Base-by-base conservation (phyloP, 1,284 basidiomycete species). In the Anthracocystis panici-leucophaei region DNA sequence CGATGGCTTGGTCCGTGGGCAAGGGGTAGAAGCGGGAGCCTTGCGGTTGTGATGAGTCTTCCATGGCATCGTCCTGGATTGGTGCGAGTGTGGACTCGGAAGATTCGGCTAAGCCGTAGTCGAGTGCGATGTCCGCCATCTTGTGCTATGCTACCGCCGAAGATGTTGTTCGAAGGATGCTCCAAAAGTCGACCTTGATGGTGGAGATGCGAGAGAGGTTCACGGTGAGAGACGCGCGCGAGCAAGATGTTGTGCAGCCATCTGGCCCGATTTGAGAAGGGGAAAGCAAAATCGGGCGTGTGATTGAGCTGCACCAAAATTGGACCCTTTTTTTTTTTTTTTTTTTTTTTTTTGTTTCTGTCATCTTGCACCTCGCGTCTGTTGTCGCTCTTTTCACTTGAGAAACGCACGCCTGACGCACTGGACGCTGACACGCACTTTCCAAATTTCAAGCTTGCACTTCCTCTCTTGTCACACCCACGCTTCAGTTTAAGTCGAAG, bases 1-100 rank as follows among this genome's bases (percentile, higher is more conserved):
- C 64, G 33, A 81, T 50, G 5, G 65, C 75, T 51, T 79, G 68
- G 41, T 81, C 72, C 12, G 60, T 65, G 5, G 79, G 72, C n/a
- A 78, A 46, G 9, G 73, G 59, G 57, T 81, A 81, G 58, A 80
- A 79, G 21, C 63, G 62, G 10, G 71, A 60, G 23, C 33, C 41
- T 3, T 35, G 33, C 12, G 25, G 16, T 7, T 54, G 52, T 0
- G 53, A 25, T 0, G n/a, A 57, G 23, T 75, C 72, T 5, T 62
- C 62, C 72, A 75, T 75, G 27, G 66, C n/a, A 7, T 75, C 66
- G 25, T 70, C 72, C 33, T 69, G 66, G 52, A 59, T 56, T 2
- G 65, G 45, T 1, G 46, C 40, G 3, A 44, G 18, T 12, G 44
- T 25, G 33, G 61, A 11, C 2, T 53, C 18, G 31, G 55, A 54